These are phyloP conservation scores for Centella asiatica DNA, from an alignment of 129 eudicot species.

Conservation along the genomic window DNA sequence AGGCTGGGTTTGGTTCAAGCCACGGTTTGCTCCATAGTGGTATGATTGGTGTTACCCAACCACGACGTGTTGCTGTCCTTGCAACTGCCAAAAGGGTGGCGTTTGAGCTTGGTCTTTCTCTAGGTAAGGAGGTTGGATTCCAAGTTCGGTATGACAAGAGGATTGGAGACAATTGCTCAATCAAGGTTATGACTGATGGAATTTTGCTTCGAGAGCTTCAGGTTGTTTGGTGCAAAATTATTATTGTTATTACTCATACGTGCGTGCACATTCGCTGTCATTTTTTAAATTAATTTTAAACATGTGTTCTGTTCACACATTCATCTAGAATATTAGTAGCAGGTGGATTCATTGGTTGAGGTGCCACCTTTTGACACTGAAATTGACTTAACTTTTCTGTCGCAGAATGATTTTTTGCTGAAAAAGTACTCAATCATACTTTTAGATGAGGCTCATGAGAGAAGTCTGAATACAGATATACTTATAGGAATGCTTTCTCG, in stretches of 20 bases:
- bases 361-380: not conserved
- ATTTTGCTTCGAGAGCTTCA: conserved; percentile 93
- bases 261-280: not conserved
- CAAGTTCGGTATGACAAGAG: conserved; percentile 88
- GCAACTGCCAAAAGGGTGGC: conserved; percentile 96
- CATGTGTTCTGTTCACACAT: not conserved
- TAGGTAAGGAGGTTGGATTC: conserved; percentile 91
- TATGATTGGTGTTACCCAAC: conserved; percentile 90
- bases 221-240: no score
- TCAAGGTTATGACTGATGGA: conserved; percentile 99
- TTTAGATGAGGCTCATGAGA: conserved; percentile 97
- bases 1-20: conserved; percentile 84
- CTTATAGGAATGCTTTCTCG: conserved; percentile 98
- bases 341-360: not conserved
- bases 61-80: conserved; percentile 97
- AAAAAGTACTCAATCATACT: conserved; percentile 73
- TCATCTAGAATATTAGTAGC: not conserved
- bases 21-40: conserved; percentile 41
- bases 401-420: conserved; percentile 76
- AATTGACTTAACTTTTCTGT: conserved; percentile 6
- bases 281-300: not conserved
- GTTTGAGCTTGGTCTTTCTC: conserved; percentile 68
- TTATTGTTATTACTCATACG: no score
- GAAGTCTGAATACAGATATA: conserved; percentile 95
- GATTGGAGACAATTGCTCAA: conserved; percentile 72